These are phyloP conservation scores for Sanghuangporus baumii DNA, from an alignment of 1,284 basidiomycete genomes.

Conservation along the genomic window DNA sequence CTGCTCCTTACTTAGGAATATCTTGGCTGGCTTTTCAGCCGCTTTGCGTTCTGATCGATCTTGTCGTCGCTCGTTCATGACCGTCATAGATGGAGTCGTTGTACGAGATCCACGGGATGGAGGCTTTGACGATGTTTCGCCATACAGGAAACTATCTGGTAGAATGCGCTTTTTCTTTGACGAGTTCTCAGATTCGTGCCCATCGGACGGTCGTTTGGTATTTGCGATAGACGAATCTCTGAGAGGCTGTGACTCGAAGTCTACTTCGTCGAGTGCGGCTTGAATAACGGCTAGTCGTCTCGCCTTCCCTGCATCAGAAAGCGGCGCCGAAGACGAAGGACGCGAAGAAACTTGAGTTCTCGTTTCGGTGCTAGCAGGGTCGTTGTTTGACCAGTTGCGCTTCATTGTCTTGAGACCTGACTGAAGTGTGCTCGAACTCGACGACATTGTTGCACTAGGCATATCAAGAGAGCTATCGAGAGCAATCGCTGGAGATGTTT, in stretches of 20 bases:
- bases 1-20: conserved; percentile 80
- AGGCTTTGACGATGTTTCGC: not conserved
- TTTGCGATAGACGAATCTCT: conserved; percentile 2
- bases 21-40: conserved; percentile 35
- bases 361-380: conserved; percentile 19
- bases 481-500: not conserved
- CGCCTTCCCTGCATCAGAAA: not conserved
- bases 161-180: conserved; percentile 16
- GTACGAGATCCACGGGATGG: not conserved
- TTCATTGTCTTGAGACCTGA: conserved; percentile 42
- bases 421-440: conserved; percentile 20
- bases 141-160: conserved; percentile 8
- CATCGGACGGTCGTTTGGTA: not conserved
- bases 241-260: not conserved
- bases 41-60: conserved; percentile 8
- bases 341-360: conserved; percentile 18
- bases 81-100: conserved; percentile 15
- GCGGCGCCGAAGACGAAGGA: not conserved
- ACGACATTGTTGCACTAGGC: not conserved
- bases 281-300: conserved; percentile 11
- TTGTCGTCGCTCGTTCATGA: conserved; percentile 10
- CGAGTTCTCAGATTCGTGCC: not conserved
- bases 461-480: not conserved
- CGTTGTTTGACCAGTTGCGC: conserved; percentile 38
- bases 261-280: conserved; percentile 14